These are phyloP conservation scores for Brassica balearica DNA, from an alignment of 441 rosid genomes.

Conservation along the genomic window DNA sequence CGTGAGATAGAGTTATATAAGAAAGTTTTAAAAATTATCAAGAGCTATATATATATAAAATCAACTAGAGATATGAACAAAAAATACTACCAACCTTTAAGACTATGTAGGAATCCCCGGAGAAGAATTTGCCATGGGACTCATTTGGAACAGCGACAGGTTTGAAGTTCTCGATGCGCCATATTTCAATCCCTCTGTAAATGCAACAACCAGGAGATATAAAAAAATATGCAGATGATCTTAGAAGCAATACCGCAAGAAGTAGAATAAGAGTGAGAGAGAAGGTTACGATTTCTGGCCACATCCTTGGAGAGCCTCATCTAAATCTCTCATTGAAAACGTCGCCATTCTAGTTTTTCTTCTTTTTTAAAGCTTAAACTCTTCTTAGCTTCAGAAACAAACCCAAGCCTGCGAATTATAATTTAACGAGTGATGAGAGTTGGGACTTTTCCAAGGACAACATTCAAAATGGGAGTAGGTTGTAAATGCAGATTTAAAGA, in stretches of 20 bases:
- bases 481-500: too few relatives aligned
- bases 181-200: constrained; percentile 83
- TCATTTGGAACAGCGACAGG: constrained; percentile 72
- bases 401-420: too few relatives aligned
- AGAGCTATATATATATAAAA: background rate
- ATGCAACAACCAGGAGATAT: constrained; percentile 49
- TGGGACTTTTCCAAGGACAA: too few relatives aligned
- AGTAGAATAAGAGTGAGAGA: background rate
- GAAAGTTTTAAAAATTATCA: background rate
- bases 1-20: background rate
- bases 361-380: constrained; percentile 14
- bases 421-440: too few relatives aligned
- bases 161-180: constrained; percentile 86
- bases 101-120: constrained; percentile 87
- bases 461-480: too few relatives aligned
- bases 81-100: constrained; percentile 56
- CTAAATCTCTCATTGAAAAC: constrained; percentile 89
- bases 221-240: constrained; percentile 18
- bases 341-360: constrained; percentile 63
- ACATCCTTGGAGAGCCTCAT: constrained; percentile 92
- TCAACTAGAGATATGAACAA: background rate
- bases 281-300: constrained; percentile 95
- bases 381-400: constrained; percentile 11
- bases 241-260: background rate
- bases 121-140: constrained; percentile 79